Evolutionary conservation across 2,329 filamentous ascomycete species (phyloP), one percentile per base, ranked within the genome.

Genomic region (Coniochaeta prunicola): DNA sequence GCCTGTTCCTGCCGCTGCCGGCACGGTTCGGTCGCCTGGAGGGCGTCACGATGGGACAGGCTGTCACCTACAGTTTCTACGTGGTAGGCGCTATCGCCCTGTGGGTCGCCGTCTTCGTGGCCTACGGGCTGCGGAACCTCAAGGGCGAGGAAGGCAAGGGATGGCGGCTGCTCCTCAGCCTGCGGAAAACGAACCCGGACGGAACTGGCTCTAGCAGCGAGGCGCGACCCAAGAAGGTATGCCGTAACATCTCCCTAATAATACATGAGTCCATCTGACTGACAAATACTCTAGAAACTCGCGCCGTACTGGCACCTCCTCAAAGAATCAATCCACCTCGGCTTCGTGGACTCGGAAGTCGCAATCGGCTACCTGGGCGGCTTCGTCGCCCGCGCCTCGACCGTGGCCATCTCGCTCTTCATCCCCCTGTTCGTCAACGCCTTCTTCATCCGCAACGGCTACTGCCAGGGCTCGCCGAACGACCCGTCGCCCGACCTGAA

Each of bases 321-420:
- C 57, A 75, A 81, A 62, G 77, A 85, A 62, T 81, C 89, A 36
- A 70, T 92, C 65, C 65, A 85, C 7, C 80, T 96, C 12, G 92
- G 89, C 15, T 85, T 91, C 66, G 85, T 78, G 9, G 90, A 96
- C 69, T 80, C 85, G 10, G 84, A 89, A 65, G 96, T 99, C 62
- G 87, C 86, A 19, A 80, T 97, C 0, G 93, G 90, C 30, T 99
- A 97, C 68, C 77, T 97, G 0, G 94, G 93, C 62, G 94, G 94
- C 1, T 97, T 97, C 67, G 93, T 99, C 2, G 93, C 92, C 10
- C 86, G 94, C 59, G 92, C 94, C 8, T 97, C 92, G 0, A 96
- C 92, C 0, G 94, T 99, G 5, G 93, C 90, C 57, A 96, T 99
- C 64, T 96, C 91, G 0, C 83, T 97, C 6, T 99, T 97, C 74